Evolutionary conservation across 345 rosid species (phyloP).

Genomic region (Salix arbutifolia): DNA sequence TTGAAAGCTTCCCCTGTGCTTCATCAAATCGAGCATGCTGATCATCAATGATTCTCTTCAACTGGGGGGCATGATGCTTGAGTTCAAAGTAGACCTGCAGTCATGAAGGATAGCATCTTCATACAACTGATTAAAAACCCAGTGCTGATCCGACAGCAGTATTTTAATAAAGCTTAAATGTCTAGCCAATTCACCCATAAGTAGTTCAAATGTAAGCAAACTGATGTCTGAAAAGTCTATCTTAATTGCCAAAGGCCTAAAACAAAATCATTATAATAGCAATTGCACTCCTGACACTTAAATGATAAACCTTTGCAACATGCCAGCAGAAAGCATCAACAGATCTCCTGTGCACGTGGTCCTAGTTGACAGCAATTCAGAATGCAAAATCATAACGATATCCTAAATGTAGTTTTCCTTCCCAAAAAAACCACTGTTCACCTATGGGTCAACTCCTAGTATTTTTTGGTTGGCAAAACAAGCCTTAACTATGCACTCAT

Average conservation of each 20-base stretch:
- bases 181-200: not conserved
- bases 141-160: not conserved
- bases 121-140: conserved; percentile 1
- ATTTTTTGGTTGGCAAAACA: not conserved
- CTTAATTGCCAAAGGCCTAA: not conserved
- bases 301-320: not conserved
- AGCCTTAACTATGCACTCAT: not conserved
- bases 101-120: conserved; percentile 1
- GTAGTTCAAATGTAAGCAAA: not conserved
- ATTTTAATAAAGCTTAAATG: not conserved
- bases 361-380: not conserved
- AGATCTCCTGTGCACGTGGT: not conserved
- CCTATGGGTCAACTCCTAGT: not conserved
- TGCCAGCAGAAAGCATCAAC: not conserved
- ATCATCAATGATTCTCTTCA: conserved; percentile 71
- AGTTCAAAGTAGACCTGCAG: conserved; percentile 76
- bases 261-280: not conserved
- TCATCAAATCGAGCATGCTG: conserved; percentile 59
- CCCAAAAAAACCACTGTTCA: not conserved
- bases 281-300: not conserved
- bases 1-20: conserved; percentile 56
- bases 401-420: not conserved
- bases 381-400: not conserved
- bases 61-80: conserved; percentile 81
- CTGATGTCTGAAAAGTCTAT: not conserved